Evolutionary conservation across 768 basidiomycete genomes (phyloP).

Genomic region (Boletus coccyginus): DNA sequence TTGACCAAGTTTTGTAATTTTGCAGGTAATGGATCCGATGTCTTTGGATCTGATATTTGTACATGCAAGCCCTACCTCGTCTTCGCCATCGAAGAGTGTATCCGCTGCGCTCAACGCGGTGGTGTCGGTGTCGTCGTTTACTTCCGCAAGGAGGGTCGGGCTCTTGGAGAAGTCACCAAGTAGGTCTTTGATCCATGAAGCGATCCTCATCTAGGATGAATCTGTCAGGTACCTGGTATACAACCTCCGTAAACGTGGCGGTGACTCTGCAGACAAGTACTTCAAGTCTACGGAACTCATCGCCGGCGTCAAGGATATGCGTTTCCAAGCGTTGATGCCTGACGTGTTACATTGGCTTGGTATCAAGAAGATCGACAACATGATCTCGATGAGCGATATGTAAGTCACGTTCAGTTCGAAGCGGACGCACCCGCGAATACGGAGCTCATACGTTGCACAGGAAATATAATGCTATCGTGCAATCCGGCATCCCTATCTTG

Average conservation of each 20-base stretch:
- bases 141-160: slow-evolving; percentile 92
- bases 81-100: slow-evolving; percentile 92
- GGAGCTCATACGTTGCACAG: slow-evolving; percentile 32
- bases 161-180: slow-evolving; percentile 92
- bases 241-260: slow-evolving; percentile 92
- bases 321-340: slow-evolving; percentile 94
- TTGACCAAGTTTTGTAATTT: background rate
- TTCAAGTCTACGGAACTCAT: slow-evolving; percentile 93
- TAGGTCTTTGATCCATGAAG: slow-evolving; percentile 32
- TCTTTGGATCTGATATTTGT: slow-evolving; percentile 91
- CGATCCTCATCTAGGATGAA: background rate
- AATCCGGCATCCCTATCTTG: slow-evolving; percentile 79
- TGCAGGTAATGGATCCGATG: slow-evolving; percentile 90
- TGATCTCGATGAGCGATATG: slow-evolving; percentile 91
- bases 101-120: slow-evolving; percentile 75
- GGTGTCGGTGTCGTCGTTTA: slow-evolving; percentile 94
- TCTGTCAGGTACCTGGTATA: slow-evolving; percentile 80
- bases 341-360: slow-evolving; percentile 96
- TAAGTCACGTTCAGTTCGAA: slow-evolving; percentile 26
- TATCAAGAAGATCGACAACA: slow-evolving; percentile 81
- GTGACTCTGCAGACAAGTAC: slow-evolving; percentile 90
- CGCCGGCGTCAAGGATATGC: slow-evolving; percentile 94
- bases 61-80: slow-evolving; percentile 92
- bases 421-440: background rate
- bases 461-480: slow-evolving; percentile 95